Evolutionary conservation across 192 early-diverging fungal genomes (phyloP).

Genomic region (Entomortierella lignicola): DNA sequence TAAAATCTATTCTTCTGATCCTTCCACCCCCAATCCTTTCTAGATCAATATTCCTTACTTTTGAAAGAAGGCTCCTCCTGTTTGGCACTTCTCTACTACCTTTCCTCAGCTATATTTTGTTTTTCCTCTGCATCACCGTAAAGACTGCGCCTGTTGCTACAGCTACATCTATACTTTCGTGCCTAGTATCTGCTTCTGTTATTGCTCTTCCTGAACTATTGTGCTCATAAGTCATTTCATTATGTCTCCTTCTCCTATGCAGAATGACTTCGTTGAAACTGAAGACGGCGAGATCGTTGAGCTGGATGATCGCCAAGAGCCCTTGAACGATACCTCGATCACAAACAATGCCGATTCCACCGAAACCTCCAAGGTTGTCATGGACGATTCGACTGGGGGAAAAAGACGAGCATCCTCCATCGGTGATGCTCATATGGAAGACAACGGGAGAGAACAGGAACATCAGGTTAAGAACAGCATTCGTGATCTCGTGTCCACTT

Average conservation of each 20-base stretch:
- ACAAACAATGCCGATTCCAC: not conserved
- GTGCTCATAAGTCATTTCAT: conserved; percentile 50
- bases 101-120: not conserved
- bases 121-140: conserved; percentile 10
- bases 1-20: no score
- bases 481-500: conserved; percentile 52
- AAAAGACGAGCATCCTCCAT: conserved; percentile 22
- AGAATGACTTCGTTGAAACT: conserved; percentile 51
- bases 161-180: conserved; percentile 8
- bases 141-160: conserved; percentile 23
- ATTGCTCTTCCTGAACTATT: conserved; percentile 6
- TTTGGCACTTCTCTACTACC: not conserved
- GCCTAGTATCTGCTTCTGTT: not conserved
- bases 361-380: not conserved
- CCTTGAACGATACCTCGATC: conserved; percentile 9
- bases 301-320: conserved; percentile 11
- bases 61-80: not conserved
- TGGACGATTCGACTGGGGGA: conserved; percentile 23
- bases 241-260: conserved; percentile 54
- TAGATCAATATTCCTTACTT: not conserved
- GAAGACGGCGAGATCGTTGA: conserved; percentile 52
- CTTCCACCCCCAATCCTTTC: not conserved
- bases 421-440: conserved; percentile 10
- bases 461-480: conserved; percentile 57
- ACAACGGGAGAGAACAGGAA: conserved; percentile 30